phyloP scores from a whole-genome alignment of 805 yeast genomes.

The Ogataea ganodermae region DNA sequence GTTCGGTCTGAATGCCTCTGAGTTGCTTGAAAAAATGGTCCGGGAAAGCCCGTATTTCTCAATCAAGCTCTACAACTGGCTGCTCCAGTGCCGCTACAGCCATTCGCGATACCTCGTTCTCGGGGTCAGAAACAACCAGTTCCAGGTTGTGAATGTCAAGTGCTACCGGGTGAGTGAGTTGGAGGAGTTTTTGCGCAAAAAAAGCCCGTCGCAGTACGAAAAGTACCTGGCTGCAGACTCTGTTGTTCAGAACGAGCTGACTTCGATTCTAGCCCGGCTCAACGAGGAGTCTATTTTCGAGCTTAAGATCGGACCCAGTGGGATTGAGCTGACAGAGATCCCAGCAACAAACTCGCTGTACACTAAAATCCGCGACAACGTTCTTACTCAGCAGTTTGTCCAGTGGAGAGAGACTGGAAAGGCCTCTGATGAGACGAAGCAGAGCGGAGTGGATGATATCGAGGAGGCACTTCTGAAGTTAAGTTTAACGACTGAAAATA shows the following conservation, averaged over 20 bases:
- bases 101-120: constrained; percentile 4
- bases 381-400: constrained; percentile 8
- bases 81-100: constrained; percentile 14
- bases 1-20: neutral
- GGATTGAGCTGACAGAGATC: neutral
- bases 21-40: neutral
- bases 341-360: neutral
- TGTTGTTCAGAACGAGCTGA: neutral
- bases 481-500: too few species aligned
- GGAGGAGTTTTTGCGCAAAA: constrained; percentile 2
- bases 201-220: neutral
- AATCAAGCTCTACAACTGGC: constrained; percentile 7
- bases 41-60: neutral
- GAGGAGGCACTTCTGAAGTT: neutral
- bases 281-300: constrained; percentile 4
- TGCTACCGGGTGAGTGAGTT: constrained; percentile 3
- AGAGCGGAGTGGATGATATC: constrained; percentile 1
- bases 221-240: constrained; percentile 2
- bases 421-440: constrained; percentile 6
- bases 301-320: neutral
- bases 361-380: constrained; percentile 4
- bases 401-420: constrained; percentile 12
- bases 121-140: constrained; percentile 9
- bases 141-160: neutral
- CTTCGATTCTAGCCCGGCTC: neutral